phyloP scores from a whole-genome alignment of 2,329 filamentous ascomycete genomes.

The Biscogniauxia mediterranea region DNA sequence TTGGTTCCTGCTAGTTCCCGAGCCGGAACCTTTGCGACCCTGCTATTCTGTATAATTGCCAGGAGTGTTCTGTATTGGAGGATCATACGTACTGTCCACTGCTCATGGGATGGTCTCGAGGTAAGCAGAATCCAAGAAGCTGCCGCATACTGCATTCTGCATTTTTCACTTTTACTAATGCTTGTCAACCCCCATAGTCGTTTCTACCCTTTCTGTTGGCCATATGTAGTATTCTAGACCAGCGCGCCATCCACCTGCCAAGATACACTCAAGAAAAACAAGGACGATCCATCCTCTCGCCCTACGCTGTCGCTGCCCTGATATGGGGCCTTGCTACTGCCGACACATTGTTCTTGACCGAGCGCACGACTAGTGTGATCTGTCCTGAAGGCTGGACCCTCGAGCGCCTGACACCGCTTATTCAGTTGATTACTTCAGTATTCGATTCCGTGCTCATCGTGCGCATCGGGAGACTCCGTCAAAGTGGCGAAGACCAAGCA shows the following conservation, averaged over 20 bases:
- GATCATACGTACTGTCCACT: conserved; percentile 33
- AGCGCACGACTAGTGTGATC: conserved; percentile 29
- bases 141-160: background rate
- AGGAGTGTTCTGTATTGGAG: conserved; percentile 34
- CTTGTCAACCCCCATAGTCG: conserved; percentile 20
- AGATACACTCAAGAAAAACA: conserved; percentile 16
- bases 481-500: conserved; percentile 24
- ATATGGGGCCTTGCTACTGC: conserved; percentile 34
- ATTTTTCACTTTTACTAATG: conserved; percentile 2
- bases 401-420: conserved; percentile 31
- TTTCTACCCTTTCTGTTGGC: conserved; percentile 33
- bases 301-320: conserved; percentile 27
- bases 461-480: conserved; percentile 27
- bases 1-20: conserved; percentile 12
- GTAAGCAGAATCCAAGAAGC: conserved; percentile 20
- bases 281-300: conserved; percentile 9
- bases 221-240: conserved; percentile 21
- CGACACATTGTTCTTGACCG: conserved; percentile 26
- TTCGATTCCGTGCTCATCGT: conserved; percentile 34
- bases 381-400: conserved; percentile 28
- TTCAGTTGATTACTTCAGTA: conserved; percentile 26
- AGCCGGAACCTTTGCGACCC: conserved; percentile 15
- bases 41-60: conserved; percentile 25
- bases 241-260: conserved; percentile 23
- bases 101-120: conserved; percentile 35